These are phyloP conservation scores for Fonsecaea pugnacius DNA, from an alignment of 2,329 filamentous ascomycete genomes.

Conservation along the genomic window DNA sequence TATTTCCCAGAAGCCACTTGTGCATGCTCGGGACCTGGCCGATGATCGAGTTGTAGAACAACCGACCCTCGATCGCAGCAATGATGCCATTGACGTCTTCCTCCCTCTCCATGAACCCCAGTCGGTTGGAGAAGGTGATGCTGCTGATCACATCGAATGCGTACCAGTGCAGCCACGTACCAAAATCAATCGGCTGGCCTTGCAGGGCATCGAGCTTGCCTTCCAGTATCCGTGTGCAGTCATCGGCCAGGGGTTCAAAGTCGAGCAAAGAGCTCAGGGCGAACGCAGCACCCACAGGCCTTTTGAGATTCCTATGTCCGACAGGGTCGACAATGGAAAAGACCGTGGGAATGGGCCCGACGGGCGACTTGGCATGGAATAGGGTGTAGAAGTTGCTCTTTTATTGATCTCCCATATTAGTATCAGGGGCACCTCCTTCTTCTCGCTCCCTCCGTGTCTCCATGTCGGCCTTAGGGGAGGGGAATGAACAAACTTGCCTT, in stretches of 20 bases:
- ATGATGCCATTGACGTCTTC: conserved; percentile 45
- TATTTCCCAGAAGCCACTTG: conserved; percentile 26
- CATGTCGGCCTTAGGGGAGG: conserved; percentile 24
- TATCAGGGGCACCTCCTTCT: no score
- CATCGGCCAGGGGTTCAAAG: conserved; percentile 46
- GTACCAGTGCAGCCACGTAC: conserved; percentile 43
- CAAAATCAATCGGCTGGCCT: conserved; percentile 39
- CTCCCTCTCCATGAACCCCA: conserved; percentile 43
- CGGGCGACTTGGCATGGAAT: conserved; percentile 27
- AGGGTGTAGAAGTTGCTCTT: conserved; percentile 32
- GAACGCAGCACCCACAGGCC: conserved; percentile 47
- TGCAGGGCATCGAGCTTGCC: conserved; percentile 26
- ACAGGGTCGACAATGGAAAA: conserved; percentile 48
- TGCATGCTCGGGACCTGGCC: conserved; percentile 28
- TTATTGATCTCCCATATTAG: background rate
- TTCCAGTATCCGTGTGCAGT: conserved; percentile 27
- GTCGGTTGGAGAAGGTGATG: conserved; percentile 43
- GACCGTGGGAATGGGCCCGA: conserved; percentile 41
- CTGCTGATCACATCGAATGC: conserved; percentile 47
- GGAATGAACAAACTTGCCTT: conserved; percentile 35
- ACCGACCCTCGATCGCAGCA: conserved; percentile 33
- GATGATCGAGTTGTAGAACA: conserved; percentile 31
- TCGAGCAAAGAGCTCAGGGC: conserved; percentile 48
- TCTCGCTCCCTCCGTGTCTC: background rate
- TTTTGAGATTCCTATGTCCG: conserved; percentile 48